A percentile compares a stretch with the other conserved stretches of the same genome.
Evolutionary conservation across 1,284 basidiomycete species (phyloP).

Genomic region (Cutaneotrichosporon sp.): DNA sequence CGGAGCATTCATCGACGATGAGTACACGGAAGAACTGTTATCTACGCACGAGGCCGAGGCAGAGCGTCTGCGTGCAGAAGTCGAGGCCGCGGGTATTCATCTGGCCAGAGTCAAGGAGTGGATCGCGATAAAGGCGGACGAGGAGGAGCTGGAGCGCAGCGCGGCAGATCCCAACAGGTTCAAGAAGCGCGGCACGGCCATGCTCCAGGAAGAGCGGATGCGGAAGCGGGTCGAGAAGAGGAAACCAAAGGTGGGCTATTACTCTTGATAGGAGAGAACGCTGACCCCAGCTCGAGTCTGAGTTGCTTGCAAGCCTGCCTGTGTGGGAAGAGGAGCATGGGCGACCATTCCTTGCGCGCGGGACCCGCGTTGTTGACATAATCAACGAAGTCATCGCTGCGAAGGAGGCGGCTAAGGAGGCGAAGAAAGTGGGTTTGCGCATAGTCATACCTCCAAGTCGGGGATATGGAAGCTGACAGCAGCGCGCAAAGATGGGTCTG

Average conservation of each 20-base stretch:
- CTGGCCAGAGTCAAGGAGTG: constrained; percentile 78
- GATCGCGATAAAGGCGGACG: constrained; percentile 83
- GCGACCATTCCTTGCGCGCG: constrained; percentile 76
- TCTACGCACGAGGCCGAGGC: constrained; percentile 85
- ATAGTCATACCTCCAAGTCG: too few relatives aligned
- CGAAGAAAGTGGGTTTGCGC: constrained; percentile 58
- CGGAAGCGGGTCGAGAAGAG: constrained; percentile 89
- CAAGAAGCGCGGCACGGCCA: constrained; percentile 57
- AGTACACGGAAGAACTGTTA: constrained; percentile 82
- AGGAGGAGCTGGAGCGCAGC: constrained; percentile 68
- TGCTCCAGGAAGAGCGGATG: constrained; percentile 95
- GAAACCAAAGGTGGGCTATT: constrained; percentile 86
- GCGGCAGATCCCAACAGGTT: constrained; percentile 45
- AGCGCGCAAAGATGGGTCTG: background rate
- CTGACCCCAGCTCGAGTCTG: constrained; percentile 69
- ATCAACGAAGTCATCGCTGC: constrained; percentile 65
- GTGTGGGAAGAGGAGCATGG: constrained; percentile 79
- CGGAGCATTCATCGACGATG: constrained; percentile 73
- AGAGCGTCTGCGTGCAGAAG: constrained; percentile 70
- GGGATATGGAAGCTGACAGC: too few relatives aligned
- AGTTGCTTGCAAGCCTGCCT: constrained; percentile 72
- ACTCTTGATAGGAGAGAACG: too few relatives aligned
- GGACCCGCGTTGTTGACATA: constrained; percentile 72
- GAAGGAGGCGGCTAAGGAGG: constrained; percentile 66
- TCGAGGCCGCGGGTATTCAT: constrained; percentile 68